phyloP scores from a whole-genome alignment of 2,329 filamentous ascomycete genomes.

The Macrophomina phaseolina region DNA sequence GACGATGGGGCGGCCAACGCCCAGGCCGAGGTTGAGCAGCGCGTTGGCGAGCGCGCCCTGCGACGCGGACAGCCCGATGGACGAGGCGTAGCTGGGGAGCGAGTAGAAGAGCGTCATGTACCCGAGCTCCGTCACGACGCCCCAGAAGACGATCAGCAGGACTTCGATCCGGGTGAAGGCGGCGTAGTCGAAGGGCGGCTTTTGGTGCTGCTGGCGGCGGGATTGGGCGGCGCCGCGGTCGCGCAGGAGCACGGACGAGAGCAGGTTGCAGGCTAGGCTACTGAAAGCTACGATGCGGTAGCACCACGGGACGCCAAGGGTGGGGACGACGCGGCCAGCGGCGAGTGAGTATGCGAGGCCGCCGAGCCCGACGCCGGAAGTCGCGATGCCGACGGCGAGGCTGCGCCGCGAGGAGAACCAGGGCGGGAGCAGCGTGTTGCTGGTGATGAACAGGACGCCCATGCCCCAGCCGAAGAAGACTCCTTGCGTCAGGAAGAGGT shows the following conservation, averaged over 20 bases:
- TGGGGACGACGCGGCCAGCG: constrained; percentile 38
- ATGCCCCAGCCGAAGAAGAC: constrained; percentile 44
- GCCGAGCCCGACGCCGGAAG: constrained; percentile 43
- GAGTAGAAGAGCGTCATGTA: constrained; percentile 52
- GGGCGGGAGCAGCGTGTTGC: constrained; percentile 42
- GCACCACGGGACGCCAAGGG: constrained; percentile 36
- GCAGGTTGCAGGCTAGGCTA: constrained; percentile 33
- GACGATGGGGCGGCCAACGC: constrained; percentile 54
- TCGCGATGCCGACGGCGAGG: constrained; percentile 44
- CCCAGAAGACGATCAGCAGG: constrained; percentile 44
- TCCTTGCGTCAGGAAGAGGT: constrained; percentile 43
- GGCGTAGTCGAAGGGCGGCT: too few relatives aligned
- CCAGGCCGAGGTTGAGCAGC: constrained; percentile 56
- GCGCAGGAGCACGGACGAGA: constrained; percentile 35
- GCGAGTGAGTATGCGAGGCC: constrained; percentile 38
- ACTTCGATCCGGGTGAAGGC: constrained; percentile 40
- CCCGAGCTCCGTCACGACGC: constrained; percentile 50
- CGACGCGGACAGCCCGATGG: constrained; percentile 44
- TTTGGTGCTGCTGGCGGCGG: too few relatives aligned
- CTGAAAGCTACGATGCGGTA: constrained; percentile 40
- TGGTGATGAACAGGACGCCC: constrained; percentile 44
- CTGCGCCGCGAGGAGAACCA: constrained; percentile 46
- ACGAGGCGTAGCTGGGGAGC: constrained; percentile 51
- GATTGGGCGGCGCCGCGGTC: constrained; percentile 29
- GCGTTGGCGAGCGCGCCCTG: constrained; percentile 48